These are phyloP conservation scores for Microbotryum saponariae DNA, from an alignment of 1,284 basidiomycete species.

Conservation along the genomic window DNA sequence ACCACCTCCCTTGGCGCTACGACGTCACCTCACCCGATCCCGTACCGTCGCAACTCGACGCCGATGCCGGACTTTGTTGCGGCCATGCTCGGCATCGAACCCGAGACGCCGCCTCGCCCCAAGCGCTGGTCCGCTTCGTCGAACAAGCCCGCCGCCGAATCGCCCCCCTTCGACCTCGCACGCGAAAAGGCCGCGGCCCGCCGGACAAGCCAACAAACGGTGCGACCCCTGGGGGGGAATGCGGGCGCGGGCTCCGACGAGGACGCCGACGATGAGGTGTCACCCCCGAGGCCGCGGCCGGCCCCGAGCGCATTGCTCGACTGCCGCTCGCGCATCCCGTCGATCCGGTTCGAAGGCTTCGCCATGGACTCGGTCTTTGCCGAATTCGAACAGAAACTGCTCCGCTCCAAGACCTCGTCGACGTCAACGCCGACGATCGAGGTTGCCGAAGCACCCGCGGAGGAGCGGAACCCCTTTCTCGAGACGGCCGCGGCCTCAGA, in stretches of 20 bases:
- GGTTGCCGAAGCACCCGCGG: too few species aligned
- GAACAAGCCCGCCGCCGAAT: constrained; percentile 6
- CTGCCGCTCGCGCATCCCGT: constrained; percentile 22
- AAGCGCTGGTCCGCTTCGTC: constrained; percentile 21
- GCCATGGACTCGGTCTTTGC: constrained; percentile 33
- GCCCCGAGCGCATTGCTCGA: neutral
- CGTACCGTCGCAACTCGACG: constrained; percentile 21
- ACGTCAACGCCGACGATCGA: neutral
- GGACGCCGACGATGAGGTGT: constrained; percentile 27
- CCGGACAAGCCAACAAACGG: neutral
- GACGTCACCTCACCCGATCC: neutral
- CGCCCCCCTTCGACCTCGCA: constrained; percentile 15
- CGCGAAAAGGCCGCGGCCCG: constrained; percentile 11
- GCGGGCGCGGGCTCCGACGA: neutral
- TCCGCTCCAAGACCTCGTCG: constrained; percentile 1
- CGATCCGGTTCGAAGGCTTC: constrained; percentile 34
- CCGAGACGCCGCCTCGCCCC: constrained; percentile 25
- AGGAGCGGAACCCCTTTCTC: neutral
- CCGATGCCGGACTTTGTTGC: constrained; percentile 15
- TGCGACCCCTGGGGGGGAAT: neutral
- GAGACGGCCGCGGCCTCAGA: neutral
- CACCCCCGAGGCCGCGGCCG: constrained; percentile 13
- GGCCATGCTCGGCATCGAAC: constrained; percentile 19
- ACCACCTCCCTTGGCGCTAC: neutral
- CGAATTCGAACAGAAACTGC: constrained; percentile 31